phyloP scores from a whole-genome alignment of 2,329 filamentous ascomycete genomes.

The Microascus cirrosus region DNA sequence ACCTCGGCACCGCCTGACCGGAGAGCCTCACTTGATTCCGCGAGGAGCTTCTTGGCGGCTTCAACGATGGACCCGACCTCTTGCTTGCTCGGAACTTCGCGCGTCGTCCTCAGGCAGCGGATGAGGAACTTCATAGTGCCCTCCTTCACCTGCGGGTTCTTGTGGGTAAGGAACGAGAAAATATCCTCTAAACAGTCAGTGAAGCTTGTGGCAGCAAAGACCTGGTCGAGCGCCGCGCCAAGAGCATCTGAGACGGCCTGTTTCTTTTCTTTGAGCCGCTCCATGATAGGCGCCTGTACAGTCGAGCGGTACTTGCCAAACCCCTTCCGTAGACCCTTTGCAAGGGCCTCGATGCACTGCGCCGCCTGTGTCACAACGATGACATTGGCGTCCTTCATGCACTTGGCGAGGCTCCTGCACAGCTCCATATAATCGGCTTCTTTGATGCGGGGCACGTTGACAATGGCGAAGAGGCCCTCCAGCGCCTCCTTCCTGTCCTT shows the following conservation, averaged over 20 bases:
- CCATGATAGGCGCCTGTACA: conserved; percentile 84
- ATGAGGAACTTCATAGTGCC: conserved; percentile 92
- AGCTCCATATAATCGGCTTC: conserved; percentile 83
- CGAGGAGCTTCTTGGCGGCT: conserved; percentile 74
- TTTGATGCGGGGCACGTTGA: conserved; percentile 86
- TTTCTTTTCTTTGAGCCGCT: conserved; percentile 97
- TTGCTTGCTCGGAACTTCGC: conserved; percentile 70
- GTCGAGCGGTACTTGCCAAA: conserved; percentile 72
- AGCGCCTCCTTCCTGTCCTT: conserved; percentile 94
- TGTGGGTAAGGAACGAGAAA: conserved; percentile 72
- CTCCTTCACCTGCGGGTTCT: conserved; percentile 96
- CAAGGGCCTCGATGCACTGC: conserved; percentile 81
- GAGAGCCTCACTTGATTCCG: conserved; percentile 77
- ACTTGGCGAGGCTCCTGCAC: conserved; percentile 75
- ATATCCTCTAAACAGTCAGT: conserved; percentile 89
- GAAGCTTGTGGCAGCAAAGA: conserved; percentile 55
- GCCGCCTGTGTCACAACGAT: conserved; percentile 88
- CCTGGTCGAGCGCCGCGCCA: conserved; percentile 67
- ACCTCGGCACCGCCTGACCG: conserved; percentile 86
- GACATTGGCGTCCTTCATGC: conserved; percentile 98
- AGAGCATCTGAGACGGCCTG: conserved; percentile 78
- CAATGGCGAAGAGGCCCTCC: conserved; percentile 62
- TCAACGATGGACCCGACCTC: conserved; percentile 85
- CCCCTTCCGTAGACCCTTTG: conserved; percentile 67
- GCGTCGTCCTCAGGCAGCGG: conserved; percentile 71